Evolutionary conservation across 345 rosid species (phyloP).

Genomic region (Eucalyptus globulus): DNA sequence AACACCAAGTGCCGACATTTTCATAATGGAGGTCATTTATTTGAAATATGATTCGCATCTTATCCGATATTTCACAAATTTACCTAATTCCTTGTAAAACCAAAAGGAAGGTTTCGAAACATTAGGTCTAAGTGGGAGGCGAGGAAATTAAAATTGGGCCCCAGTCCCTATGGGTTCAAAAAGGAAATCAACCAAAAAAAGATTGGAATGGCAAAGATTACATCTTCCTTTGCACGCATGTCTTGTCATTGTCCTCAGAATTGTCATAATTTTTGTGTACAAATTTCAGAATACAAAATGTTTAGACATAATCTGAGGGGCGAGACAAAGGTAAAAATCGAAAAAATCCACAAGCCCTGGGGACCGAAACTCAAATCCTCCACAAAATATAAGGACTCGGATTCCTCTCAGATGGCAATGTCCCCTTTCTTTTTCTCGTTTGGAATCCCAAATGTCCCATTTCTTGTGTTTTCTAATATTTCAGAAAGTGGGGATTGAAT

Average conservation of each 20-base stretch:
- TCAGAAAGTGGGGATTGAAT: neutral
- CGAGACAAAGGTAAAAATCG: neutral
- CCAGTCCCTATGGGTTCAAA: neutral
- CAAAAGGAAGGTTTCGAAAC: neutral
- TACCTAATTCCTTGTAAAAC: neutral
- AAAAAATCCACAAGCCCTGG: neutral
- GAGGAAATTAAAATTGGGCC: neutral
- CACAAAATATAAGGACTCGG: neutral
- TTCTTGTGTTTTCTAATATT: neutral
- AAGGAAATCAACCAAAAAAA: neutral
- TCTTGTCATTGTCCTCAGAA: neutral
- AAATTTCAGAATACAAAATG: neutral
- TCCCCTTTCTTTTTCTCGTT: neutral
- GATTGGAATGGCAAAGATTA: neutral
- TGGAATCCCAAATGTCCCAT: neutral
- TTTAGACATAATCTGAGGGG: neutral
- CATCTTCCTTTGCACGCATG: neutral
- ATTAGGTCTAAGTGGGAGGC: neutral
- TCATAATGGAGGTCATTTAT: neutral
- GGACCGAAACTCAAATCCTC: neutral
- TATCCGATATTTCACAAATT: neutral
- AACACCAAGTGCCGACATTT: neutral
- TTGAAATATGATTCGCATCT: neutral
- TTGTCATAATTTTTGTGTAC: neutral
- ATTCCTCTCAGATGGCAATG: neutral